Conservation (phyloP, 768 basidiomycete species). For the Leccinum arenicola region DNA sequence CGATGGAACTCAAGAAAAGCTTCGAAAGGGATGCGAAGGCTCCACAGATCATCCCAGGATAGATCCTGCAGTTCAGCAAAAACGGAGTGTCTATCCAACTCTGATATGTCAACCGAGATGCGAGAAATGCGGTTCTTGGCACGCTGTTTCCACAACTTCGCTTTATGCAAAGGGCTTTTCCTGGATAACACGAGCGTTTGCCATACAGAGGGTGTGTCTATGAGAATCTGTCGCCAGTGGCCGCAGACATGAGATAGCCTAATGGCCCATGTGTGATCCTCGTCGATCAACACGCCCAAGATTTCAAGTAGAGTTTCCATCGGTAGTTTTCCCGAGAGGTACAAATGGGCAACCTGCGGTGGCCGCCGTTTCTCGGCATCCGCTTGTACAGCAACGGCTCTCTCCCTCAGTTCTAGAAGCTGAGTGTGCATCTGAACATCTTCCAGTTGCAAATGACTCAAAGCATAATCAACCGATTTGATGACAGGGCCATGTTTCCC, state of each 20-base stretch:
- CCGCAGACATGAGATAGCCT: slow-evolving; percentile 55
- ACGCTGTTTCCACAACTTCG: slow-evolving; percentile 54
- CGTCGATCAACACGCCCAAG: slow-evolving; percentile 42
- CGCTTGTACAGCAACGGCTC: slow-evolving; percentile 29
- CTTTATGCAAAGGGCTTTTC: slow-evolving; percentile 48
- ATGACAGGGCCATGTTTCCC: slow-evolving; percentile 50
- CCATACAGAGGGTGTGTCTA: slow-evolving; percentile 59
- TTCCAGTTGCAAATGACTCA: slow-evolving; percentile 45
- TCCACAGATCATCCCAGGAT: slow-evolving; percentile 27
- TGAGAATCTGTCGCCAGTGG: slow-evolving; percentile 58
- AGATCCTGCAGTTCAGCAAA: slow-evolving; percentile 20
- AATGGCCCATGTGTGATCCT: slow-evolving; percentile 44
- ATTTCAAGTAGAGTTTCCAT: slow-evolving; percentile 63
- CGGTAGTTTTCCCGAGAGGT: slow-evolving; percentile 62
- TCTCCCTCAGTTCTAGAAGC: slow-evolving; percentile 42
- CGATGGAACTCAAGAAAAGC: slow-evolving; percentile 14
- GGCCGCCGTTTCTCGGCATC: slow-evolving; percentile 25
- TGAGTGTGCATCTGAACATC: slow-evolving; percentile 46
- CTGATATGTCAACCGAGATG: slow-evolving; percentile 23
- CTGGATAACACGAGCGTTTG: slow-evolving; percentile 50
- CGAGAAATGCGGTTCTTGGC: slow-evolving; percentile 45
- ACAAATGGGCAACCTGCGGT: slow-evolving; percentile 26
- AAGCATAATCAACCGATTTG: slow-evolving; percentile 59
- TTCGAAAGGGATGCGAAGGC: slow-evolving; percentile 14
- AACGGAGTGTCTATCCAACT: slow-evolving; percentile 15